Evolutionary conservation across 1,284 basidiomycete species (phyloP).

Genomic region (Erythrobasidium hasegawianum): DNA sequence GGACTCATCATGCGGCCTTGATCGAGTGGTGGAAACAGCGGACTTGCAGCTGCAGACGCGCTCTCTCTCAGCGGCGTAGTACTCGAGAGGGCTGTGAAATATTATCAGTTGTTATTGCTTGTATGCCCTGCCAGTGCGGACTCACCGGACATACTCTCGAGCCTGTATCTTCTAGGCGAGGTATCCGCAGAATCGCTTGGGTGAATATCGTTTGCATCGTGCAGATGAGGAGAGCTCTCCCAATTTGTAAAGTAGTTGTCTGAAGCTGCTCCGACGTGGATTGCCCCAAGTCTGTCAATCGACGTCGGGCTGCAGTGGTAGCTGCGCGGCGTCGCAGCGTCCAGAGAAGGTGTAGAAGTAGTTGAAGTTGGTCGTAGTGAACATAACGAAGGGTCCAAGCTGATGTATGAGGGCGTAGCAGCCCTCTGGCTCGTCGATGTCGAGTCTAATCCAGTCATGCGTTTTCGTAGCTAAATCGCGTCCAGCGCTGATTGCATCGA

Average conservation of each 20-base stretch:
- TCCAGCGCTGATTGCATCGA: too few species aligned
- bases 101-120: background rate
- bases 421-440: too few species aligned
- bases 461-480: too few species aligned
- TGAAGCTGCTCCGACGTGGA: background rate
- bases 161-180: background rate
- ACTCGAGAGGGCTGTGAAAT: background rate
- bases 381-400: too few species aligned
- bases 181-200: background rate
- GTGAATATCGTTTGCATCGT: conserved; percentile 3
- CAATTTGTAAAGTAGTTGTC: background rate
- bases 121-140: background rate
- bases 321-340: conserved; percentile 14
- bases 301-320: background rate
- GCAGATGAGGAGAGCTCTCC: background rate
- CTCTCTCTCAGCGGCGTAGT: conserved; percentile 2
- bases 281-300: background rate
- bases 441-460: too few species aligned
- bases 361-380: background rate
- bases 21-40: background rate
- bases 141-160: conserved; percentile 1
- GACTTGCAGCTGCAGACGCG: conserved; percentile 14
- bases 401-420: too few species aligned
- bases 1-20: background rate
- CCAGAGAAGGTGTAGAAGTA: conserved; percentile 5